Percentiles rank a stretch among this genome's conserved stretches.
Conservation (phyloP, 345 rosid species). For the Populus ilicifolia region DNA sequence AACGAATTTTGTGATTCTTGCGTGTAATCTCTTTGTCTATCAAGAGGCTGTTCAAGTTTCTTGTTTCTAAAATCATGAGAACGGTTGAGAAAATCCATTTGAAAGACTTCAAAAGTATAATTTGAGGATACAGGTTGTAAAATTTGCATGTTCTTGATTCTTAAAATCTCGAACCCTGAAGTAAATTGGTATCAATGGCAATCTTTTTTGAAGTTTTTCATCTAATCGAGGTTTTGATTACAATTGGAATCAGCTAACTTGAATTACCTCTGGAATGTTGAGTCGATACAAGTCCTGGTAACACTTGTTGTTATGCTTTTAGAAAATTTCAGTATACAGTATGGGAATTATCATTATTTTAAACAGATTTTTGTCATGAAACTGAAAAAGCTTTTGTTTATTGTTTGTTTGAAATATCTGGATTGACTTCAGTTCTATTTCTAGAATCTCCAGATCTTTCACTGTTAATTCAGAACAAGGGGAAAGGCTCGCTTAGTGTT, state of each 20-base stretch:
- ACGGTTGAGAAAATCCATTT: neutral
- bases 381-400: neutral
- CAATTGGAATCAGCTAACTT: too few species aligned
- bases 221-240: neutral
- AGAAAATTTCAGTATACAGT: neutral
- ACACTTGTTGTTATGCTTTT: neutral
- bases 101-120: neutral
- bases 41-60: neutral
- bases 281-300: neutral
- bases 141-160: neutral
- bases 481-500: slow-evolving; percentile 40
- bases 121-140: neutral
- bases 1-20: neutral
- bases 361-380: neutral
- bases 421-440: slow-evolving; percentile 14
- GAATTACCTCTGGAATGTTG: neutral
- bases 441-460: slow-evolving; percentile 67
- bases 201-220: neutral
- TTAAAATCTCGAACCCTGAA: neutral
- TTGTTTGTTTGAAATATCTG: slow-evolving; percentile 3
- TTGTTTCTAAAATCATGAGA: neutral
- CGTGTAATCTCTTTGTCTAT: neutral
- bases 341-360: neutral
- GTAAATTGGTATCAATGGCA: neutral
- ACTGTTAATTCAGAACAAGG: slow-evolving; percentile 69